Base-by-base conservation (phyloP, 495 filamentous ascomycete genomes). In the Talaromyces wortmannii region DNA sequence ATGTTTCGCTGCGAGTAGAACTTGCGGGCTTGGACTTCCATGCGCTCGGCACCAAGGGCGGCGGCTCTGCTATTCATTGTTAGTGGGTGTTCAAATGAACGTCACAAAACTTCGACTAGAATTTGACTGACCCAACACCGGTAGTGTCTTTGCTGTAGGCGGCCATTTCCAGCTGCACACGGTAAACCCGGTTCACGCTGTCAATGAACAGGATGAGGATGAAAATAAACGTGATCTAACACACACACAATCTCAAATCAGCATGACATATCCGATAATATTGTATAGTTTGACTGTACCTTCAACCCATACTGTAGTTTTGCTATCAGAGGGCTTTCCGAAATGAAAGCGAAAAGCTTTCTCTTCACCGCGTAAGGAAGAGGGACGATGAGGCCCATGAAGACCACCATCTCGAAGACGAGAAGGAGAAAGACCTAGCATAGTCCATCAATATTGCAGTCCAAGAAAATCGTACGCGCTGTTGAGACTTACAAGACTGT, bases 1-100 rank as follows among this genome's bases (percentile, higher is more conserved):
- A 98, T 97, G 83, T 98, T 98, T 67, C 94, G 92, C 77, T 98
- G 92, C 56, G 92, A 95, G 83, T 98, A 98, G 80, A 98, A 98
- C 73, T 97, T 97, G 79, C 94, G 92, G 56, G 94, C 94, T 71
- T 98, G 94, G 15, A 97, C 91, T 74, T 98, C 94, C 83, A 95
- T 90, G 58, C 94, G 91, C 68, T 96, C 94, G 70, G 88, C 86
- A 50, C 95, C 85, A 40, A 95, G 79, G 50, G 86, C 82, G 40
- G 84, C 83, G 48, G 84, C 83, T 60, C 83, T 84, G 60, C 74
- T 74, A 31, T 45, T 48, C 49, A 61, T 66, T 61, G 63, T 64
- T 61, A 46, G 59, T 63, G 61, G 53, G 57, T 16, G 42, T 31
- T 7, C 57, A 32, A 15, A 33, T 56, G 36, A 57, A 48, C 16